These are phyloP conservation scores for Nitzschia putrida DNA, from an alignment of 108 stramenopile genomes.

Conservation along the genomic window DNA sequence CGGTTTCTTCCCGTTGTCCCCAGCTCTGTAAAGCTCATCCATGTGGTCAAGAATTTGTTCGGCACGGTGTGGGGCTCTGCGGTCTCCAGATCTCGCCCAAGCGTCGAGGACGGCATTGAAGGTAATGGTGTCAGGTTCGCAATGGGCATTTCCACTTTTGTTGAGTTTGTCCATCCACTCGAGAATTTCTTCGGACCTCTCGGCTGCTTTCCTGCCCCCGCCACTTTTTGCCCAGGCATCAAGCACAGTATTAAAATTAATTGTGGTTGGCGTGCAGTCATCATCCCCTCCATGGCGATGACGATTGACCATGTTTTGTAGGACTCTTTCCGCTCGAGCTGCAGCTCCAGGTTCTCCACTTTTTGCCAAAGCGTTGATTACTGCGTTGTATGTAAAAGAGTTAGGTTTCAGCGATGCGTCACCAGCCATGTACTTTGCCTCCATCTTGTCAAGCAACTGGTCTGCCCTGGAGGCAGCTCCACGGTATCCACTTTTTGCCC, in stretches of 20 bases:
- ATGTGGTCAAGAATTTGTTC: conserved; percentile 88
- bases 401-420: conserved; percentile 78
- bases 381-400: conserved; percentile 58
- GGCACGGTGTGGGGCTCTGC: conserved; percentile 76
- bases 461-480: conserved; percentile 81
- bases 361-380: conserved; percentile 84
- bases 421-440: conserved; percentile 79
- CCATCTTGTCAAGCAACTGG: conserved; percentile 84
- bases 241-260: conserved; percentile 82
- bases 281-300: conserved; percentile 60
- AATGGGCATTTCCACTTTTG: conserved; percentile 60
- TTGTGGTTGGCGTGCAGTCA: conserved; percentile 84
- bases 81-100: conserved; percentile 80
- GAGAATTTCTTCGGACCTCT: conserved; percentile 81
- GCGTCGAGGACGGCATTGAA: conserved; percentile 83
- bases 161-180: conserved; percentile 86
- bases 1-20: conserved; percentile 80
- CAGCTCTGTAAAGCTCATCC: conserved; percentile 81
- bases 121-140: conserved; percentile 73
- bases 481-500: conserved; percentile 67
- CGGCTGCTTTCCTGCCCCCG: conserved; percentile 76
- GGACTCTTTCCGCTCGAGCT: conserved; percentile 72
- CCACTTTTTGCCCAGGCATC: conserved; percentile 86
- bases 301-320: conserved; percentile 85
- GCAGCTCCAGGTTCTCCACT: conserved; percentile 81